Evolutionary conservation across 192 early-diverging fungal species (phyloP).

Genomic region (Phlyctochytrium arcticum): DNA sequence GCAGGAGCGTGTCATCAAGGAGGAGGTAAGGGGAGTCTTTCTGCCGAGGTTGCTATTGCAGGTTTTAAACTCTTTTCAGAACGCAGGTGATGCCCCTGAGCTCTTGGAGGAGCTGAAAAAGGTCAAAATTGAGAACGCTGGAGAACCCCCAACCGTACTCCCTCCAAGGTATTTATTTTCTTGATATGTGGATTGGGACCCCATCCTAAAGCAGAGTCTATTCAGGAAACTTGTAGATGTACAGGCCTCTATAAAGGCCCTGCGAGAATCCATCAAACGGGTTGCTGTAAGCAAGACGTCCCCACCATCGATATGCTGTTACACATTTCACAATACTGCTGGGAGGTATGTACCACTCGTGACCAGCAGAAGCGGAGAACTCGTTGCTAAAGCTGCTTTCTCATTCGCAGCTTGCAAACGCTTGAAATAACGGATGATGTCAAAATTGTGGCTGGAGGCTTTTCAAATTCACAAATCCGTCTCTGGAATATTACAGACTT

Average conservation of each 20-base stretch:
- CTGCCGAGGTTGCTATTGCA: no score
- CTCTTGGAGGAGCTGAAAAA: conserved; percentile 22
- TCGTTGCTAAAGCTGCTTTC: no score
- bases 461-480: conserved; percentile 88
- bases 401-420: conserved; percentile 68
- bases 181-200: no score
- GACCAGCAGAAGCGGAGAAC: no score
- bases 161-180: no score
- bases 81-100: neutral
- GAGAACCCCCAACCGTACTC: conserved; percentile 52
- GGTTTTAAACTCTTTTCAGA: no score
- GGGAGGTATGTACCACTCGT: conserved; percentile 36
- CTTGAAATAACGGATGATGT: conserved; percentile 77
- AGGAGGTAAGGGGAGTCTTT: conserved; percentile 40
- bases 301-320: conserved; percentile 87
- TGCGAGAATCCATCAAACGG: conserved; percentile 75
- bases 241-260: conserved; percentile 66
- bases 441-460: conserved; percentile 80
- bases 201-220: no score
- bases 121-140: conserved; percentile 58
- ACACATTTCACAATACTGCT: conserved; percentile 93
- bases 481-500: conserved; percentile 72
- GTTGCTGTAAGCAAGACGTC: conserved; percentile 60
- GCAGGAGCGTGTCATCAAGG: conserved; percentile 72
- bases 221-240: conserved; percentile 79